These are phyloP conservation scores for Xylariales sp. DNA, from an alignment of 2,329 filamentous ascomycete species.

Conservation along the genomic window DNA sequence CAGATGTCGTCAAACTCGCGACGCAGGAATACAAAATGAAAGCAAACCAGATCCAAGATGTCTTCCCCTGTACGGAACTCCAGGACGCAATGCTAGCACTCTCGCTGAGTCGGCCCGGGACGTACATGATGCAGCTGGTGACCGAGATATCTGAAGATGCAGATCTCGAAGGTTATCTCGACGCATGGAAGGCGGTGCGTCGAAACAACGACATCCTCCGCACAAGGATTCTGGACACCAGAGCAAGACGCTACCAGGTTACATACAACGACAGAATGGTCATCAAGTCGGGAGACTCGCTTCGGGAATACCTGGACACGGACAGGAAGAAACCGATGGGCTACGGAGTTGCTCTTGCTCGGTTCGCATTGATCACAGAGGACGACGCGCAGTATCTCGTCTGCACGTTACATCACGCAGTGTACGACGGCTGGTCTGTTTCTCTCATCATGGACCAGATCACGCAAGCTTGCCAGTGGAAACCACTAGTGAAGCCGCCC, in stretches of 20 bases:
- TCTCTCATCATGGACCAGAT: not conserved
- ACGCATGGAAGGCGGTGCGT: conserved; percentile 7
- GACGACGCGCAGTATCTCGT: conserved; percentile 4
- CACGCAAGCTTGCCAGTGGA: not conserved
- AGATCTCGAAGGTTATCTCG: conserved; percentile 1
- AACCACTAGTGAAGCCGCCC: too few species aligned
- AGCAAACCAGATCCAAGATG: conserved; percentile 1
- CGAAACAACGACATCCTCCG: conserved; percentile 3
- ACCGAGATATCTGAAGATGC: conserved; percentile 6
- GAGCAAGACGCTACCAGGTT: conserved; percentile 4
- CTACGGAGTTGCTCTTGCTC: conserved; percentile 2
- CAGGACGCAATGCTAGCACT: conserved; percentile 6
- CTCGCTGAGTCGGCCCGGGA: not conserved
- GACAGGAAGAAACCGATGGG: conserved; percentile 5
- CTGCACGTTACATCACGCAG: conserved; percentile 66
- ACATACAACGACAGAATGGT: conserved; percentile 6
- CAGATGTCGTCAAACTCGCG: conserved; percentile 1
- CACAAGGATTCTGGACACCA: conserved; percentile 1
- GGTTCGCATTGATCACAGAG: conserved; percentile 3
- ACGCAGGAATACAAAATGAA: conserved; percentile 7
- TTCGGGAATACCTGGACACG: conserved; percentile 2
- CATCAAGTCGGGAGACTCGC: conserved; percentile 5
- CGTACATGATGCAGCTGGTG: conserved; percentile 6
- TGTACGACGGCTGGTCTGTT: conserved; percentile 80
- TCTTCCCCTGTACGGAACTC: conserved; percentile 6